Evolutionary conservation across 208 protist genomes (phyloP), one percentile per base, ranked within the genome.

Genomic region (Trypanosoma mega): DNA sequence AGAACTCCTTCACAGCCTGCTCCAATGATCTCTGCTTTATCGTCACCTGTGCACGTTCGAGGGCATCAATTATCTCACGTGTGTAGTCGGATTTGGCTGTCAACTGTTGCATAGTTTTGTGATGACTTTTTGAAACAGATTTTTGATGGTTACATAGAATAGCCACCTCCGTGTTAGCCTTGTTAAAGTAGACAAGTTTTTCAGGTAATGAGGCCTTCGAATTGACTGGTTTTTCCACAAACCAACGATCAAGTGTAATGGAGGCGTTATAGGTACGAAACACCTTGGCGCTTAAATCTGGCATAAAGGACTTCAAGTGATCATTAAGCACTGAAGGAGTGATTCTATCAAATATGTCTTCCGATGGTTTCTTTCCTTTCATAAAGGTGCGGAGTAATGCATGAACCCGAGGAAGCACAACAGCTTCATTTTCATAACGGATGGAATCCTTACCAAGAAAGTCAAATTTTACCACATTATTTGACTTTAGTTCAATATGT

Each of bases 221-320:
- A n/a, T 87, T 50, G 24, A 91, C 86, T 6, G 87, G 90, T 45
- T 83, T 91, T 64, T 98, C 89, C 51, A 85, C 83, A 54, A 99
- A 96, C 85, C 97, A 94, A n/a, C 83, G 49, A 62, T 99, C 89
- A 16, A 99, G 82, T 8, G 97, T 99, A 49, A 98, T 89, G 18
- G 98, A 99, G 29, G 98, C 98, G 80, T 99, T 99, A 83, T 98
- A 99, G 21, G 98, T 99, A 97, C 98, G 98, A 78, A 99, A 99
- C 29, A 99, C 98, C 83, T 99, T 99, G 7, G 98, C 98, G 6
- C 88, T 91, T 45, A 99, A 82, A 30, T 94, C 98, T 14, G 79
- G 72, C 97, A 99, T 99, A 66, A 98, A 93, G 2, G 62, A 83
- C 74, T 99, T 98, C 48, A 99, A 82, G 72, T 99, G 84, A 21